phyloP scores from a whole-genome alignment of 768 basidiomycete species.

The Cystofilobasidium ferigula region DNA sequence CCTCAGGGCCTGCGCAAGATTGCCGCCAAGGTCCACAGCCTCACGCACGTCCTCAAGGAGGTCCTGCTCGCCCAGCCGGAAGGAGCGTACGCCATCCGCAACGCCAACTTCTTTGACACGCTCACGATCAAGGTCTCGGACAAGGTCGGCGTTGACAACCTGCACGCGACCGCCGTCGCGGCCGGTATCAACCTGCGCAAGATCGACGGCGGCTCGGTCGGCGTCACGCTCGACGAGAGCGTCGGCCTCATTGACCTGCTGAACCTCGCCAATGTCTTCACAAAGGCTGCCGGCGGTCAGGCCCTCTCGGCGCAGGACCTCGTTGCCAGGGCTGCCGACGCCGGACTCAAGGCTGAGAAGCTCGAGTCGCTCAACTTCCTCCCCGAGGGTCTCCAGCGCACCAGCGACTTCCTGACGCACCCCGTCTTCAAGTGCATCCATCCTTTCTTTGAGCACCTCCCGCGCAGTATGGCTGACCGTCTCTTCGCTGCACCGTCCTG shows the following conservation, averaged over 20 bases:
- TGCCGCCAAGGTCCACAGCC: constrained; percentile 77
- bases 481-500: constrained; percentile 78
- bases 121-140: constrained; percentile 28
- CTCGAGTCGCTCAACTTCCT: constrained; percentile 8
- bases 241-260: constrained; percentile 64
- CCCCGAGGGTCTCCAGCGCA: constrained; percentile 25
- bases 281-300: constrained; percentile 43
- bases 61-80: constrained; percentile 49
- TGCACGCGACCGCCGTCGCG: constrained; percentile 16
- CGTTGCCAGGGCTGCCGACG: constrained; percentile 14
- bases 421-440: constrained; percentile 63
- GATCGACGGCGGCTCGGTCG: constrained; percentile 63
- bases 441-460: background rate
- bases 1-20: constrained; percentile 73
- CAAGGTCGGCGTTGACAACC: constrained; percentile 13
- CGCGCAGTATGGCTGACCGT: constrained; percentile 32
- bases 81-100: constrained; percentile 57
- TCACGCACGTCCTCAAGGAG: constrained; percentile 63
- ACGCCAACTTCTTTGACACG: constrained; percentile 80
- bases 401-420: constrained; percentile 64
- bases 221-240: constrained; percentile 87
- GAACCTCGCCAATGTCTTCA: constrained; percentile 69
- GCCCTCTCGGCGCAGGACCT: constrained; percentile 17
- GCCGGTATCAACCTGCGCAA: constrained; percentile 27
- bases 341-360: constrained; percentile 4